Evolutionary conservation across 108 stramenopile genomes (phyloP).

Genomic region (Pelagomonas calceolata): DNA sequence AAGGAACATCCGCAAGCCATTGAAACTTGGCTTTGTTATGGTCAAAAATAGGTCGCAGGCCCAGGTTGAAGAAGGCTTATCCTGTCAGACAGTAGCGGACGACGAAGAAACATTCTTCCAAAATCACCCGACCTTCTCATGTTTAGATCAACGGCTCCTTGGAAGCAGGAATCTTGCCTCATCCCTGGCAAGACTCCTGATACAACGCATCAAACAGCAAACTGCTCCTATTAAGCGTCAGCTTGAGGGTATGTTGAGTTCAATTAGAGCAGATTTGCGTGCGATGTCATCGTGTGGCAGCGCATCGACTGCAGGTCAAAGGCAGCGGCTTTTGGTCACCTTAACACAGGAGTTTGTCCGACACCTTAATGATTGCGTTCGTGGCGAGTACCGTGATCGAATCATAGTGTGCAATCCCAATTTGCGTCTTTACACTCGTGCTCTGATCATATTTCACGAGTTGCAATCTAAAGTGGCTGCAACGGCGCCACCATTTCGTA

Average conservation of each 20-base stretch:
- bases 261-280: neutral
- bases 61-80: slow-evolving; percentile 22
- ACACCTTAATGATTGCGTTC: slow-evolving; percentile 18
- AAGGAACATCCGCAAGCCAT: slow-evolving; percentile 30
- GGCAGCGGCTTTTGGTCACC: slow-evolving; percentile 24
- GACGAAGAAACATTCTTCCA: slow-evolving; percentile 24
- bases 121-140: slow-evolving; percentile 16
- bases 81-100: slow-evolving; percentile 10
- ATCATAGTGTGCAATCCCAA: slow-evolving; percentile 16
- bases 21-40: slow-evolving; percentile 40
- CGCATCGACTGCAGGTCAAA: slow-evolving; percentile 10
- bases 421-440: slow-evolving; percentile 15
- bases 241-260: neutral
- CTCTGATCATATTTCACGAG: slow-evolving; percentile 8
- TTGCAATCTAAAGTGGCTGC: slow-evolving; percentile 4
- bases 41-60: slow-evolving; percentile 28
- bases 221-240: slow-evolving; percentile 17
- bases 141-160: slow-evolving; percentile 11
- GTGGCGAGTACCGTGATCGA: slow-evolving; percentile 26
- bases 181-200: slow-evolving; percentile 20
- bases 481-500: slow-evolving; percentile 26
- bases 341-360: slow-evolving; percentile 25
- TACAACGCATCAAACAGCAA: slow-evolving; percentile 22
- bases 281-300: neutral
- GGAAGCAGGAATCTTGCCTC: slow-evolving; percentile 20